Percentiles rank a stretch among this genome's conserved stretches.
Evolutionary conservation across 768 basidiomycete genomes (phyloP).

Genomic region (Termitomyces sp.): DNA sequence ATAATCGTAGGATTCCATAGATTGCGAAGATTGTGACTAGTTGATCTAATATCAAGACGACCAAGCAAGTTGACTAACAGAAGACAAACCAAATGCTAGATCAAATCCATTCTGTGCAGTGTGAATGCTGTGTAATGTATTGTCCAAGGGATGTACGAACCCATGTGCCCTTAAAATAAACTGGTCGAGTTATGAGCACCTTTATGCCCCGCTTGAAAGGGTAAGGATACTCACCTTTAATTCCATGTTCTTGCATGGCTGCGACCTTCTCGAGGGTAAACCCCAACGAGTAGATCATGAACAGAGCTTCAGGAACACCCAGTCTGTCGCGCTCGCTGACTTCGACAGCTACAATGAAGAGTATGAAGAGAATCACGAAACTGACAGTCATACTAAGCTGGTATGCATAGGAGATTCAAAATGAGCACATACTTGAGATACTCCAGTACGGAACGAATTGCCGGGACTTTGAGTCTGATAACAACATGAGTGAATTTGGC

Average conservation of each 20-base stretch:
- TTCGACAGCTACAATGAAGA: conserved; percentile 82
- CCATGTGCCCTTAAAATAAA: conserved; percentile 86
- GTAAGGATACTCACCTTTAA: conserved; percentile 56
- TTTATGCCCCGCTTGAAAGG: neutral
- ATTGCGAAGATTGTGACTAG: conserved; percentile 75
- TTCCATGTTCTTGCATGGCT: conserved; percentile 93
- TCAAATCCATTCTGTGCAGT: conserved; percentile 83
- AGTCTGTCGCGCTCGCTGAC: conserved; percentile 58
- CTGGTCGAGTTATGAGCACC: conserved; percentile 32
- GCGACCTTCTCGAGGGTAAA: conserved; percentile 92
- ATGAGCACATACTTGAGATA: conserved; percentile 65
- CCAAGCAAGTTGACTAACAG: neutral
- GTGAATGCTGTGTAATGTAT: neutral
- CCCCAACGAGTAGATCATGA: conserved; percentile 79
- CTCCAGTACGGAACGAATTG: conserved; percentile 87
- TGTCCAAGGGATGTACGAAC: conserved; percentile 35
- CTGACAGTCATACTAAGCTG: conserved; percentile 32
- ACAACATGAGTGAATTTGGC: neutral
- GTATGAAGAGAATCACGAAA: conserved; percentile 76
- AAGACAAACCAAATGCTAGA: conserved; percentile 70
- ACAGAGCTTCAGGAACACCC: conserved; percentile 65
- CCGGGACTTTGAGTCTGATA: conserved; percentile 86
- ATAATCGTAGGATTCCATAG: conserved; percentile 75
- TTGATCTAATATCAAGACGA: neutral
- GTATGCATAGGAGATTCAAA: neutral